A percentile compares a stretch with the other conserved stretches of the same genome.
phyloP scores from a whole-genome alignment of 2,329 filamentous ascomycete species.

The Penicillium corylophilum region DNA sequence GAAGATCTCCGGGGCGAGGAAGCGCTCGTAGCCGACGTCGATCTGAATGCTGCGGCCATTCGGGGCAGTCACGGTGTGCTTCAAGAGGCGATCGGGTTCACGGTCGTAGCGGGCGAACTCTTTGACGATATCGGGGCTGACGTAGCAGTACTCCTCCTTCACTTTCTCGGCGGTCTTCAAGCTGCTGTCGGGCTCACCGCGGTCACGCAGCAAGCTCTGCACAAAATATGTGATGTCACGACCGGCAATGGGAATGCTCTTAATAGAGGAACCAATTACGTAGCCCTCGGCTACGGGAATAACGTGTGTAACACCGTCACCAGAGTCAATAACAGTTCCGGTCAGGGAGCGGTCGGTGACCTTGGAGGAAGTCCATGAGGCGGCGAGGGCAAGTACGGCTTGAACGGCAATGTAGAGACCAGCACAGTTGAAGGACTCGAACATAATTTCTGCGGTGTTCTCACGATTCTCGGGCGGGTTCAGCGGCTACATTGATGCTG shows the following conservation, averaged over 20 bases:
- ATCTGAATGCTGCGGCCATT: conserved; percentile 82
- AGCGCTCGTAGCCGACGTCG: conserved; percentile 96
- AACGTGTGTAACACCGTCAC: conserved; percentile 98
- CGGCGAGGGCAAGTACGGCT: conserved; percentile 91
- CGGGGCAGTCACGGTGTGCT: conserved; percentile 82
- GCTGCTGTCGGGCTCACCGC: conserved; percentile 93
- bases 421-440: conserved; percentile 99
- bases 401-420: conserved; percentile 98
- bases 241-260: conserved; percentile 96
- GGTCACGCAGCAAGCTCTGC: conserved; percentile 90
- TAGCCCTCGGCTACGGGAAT: conserved; percentile 98
- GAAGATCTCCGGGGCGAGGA: conserved; percentile 97
- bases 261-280: conserved; percentile 98
- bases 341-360: conserved; percentile 94
- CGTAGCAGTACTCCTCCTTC: conserved; percentile 98
- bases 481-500: conserved; percentile 63
- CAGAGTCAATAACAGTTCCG: conserved; percentile 96
- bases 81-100: conserved; percentile 84
- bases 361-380: conserved; percentile 98
- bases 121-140: conserved; percentile 98
- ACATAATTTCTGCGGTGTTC: conserved; percentile 99
- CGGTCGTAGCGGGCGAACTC: conserved; percentile 93
- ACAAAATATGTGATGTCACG: conserved; percentile 99
- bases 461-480: conserved; percentile 99
- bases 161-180: conserved; percentile 97